Percentiles rank a stretch among this genome's conserved stretches.
These are phyloP conservation scores for Candida sp. DNA, from an alignment of 1,139 yeast species.

Conservation along the genomic window DNA sequence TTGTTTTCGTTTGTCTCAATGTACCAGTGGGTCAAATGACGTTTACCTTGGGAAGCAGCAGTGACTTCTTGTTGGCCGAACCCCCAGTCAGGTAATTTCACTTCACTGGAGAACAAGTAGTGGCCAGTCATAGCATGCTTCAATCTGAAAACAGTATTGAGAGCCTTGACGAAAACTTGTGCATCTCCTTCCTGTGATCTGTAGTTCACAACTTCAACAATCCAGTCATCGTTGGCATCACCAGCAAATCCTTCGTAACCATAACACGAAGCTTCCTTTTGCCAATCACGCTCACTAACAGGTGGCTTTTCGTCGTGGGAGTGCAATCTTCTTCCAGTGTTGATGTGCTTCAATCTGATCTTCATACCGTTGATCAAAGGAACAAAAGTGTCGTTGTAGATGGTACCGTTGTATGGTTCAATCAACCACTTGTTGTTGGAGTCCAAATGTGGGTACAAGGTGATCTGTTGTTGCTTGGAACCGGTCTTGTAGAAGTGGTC, in stretches of 20 bases:
- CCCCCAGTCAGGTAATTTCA: slow-evolving; percentile 94
- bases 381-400: slow-evolving; percentile 56
- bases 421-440: slow-evolving; percentile 85
- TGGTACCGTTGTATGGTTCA: slow-evolving; percentile 61
- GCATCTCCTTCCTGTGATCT: slow-evolving; percentile 62
- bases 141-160: slow-evolving; percentile 84
- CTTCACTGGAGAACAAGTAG: slow-evolving; percentile 84
- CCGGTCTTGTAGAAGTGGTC: slow-evolving; percentile 86
- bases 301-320: slow-evolving; percentile 97
- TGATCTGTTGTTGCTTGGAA: slow-evolving; percentile 93
- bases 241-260: slow-evolving; percentile 93
- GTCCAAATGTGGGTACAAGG: slow-evolving; percentile 93
- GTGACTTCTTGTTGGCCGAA: slow-evolving; percentile 98
- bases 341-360: slow-evolving; percentile 74
- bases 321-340: slow-evolving; percentile 83
- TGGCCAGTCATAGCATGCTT: slow-evolving; percentile 92
- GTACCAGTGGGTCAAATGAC: slow-evolving; percentile 83
- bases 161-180: slow-evolving; percentile 68
- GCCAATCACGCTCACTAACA: slow-evolving; percentile 93
- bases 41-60: slow-evolving; percentile 81
- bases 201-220: slow-evolving; percentile 80
- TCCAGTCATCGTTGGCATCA: slow-evolving; percentile 95
- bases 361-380: slow-evolving; percentile 79
- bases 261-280: slow-evolving; percentile 91
- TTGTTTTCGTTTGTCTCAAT: slow-evolving; percentile 75